Percentiles rank a stretch among this genome's conserved stretches.
These are phyloP conservation scores for Talaromyces sp. DNA, from an alignment of 2,329 filamentous ascomycete species.

Conservation along the genomic window DNA sequence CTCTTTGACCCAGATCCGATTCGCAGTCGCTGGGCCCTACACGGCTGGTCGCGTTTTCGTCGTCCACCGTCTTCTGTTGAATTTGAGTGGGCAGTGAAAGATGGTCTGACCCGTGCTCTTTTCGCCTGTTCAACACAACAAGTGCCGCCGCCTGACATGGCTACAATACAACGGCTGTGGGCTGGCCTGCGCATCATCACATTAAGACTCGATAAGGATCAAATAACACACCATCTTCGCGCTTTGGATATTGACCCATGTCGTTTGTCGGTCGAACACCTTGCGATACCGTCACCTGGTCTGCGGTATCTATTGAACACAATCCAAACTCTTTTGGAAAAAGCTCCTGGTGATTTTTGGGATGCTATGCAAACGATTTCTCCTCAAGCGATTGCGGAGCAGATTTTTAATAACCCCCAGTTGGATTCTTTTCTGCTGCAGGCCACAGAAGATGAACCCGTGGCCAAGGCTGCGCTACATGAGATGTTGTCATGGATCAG, in stretches of 20 bases:
- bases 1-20: conserved; percentile 68
- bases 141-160: conserved; percentile 32
- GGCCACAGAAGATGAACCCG: conserved; percentile 49
- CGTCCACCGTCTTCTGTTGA: conserved; percentile 63
- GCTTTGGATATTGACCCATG: conserved; percentile 70
- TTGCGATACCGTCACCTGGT: conserved; percentile 59
- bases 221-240: conserved; percentile 73
- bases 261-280: conserved; percentile 58
- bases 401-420: conserved; percentile 70
- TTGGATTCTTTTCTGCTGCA: conserved; percentile 54
- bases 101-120: conserved; percentile 65
- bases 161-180: conserved; percentile 71
- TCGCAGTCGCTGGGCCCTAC: conserved; percentile 63
- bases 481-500: conserved; percentile 72
- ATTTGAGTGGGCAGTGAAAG: conserved; percentile 83
- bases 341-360: conserved; percentile 79
- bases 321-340: conserved; percentile 66
- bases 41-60: conserved; percentile 63
- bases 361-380: conserved; percentile 78
- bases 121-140: conserved; percentile 56
- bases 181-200: conserved; percentile 69
- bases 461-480: conserved; percentile 53
- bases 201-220: conserved; percentile 64
- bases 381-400: conserved; percentile 74
- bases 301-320: conserved; percentile 67